Evolutionary conservation across 208 protist genomes (phyloP), one percentile per base, ranked within the genome.

Genomic region (Angomonas ambiguus): DNA sequence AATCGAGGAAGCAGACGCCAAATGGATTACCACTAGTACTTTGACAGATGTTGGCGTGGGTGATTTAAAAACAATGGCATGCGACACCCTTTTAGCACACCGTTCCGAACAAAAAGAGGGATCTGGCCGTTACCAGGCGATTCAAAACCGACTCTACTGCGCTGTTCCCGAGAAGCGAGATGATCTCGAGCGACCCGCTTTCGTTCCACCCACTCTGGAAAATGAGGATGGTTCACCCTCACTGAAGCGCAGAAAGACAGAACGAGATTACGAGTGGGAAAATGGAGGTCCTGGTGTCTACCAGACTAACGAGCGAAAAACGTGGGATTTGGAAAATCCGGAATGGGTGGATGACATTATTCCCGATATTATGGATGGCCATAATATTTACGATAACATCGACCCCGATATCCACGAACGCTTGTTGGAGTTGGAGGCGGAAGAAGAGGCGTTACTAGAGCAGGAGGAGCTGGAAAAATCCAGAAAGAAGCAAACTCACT

Each of bases 381-480:
- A 99, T 80, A 99, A 99, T 78, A 98, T 99, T 75, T 90, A 94
- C 38, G 99, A 99, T 83, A 99, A 98, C 76, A 94, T 99, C 62
- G 99, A 99, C 76, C 97, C 98, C 10, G 98, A 99, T 34, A 99
- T 99, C 80, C 83, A 96, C 59, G 77, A 97, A 63, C 85, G 85
- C 34, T 77, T 98, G 8, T 45, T 93, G 20, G 91, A 96, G 78
- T 74, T 98, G 30, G 91, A 98, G 77, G 90, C 92, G 8, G 94
- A 98, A 74, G 92, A 98, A 71, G 87, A 97, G 62, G 77, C 85
- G 27, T 85, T 87, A 56, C 72, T 97, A 13, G 85, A 95, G 61
- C 80, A 98, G 72, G 66, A 98, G 8, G 97, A 98, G 73, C 73
- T 87, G 24, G 96, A 98, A 67, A 93, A 98, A 58, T 91, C 96